Base-by-base conservation (phyloP, 345 rosid genomes). In the Trapa incisa region DNA sequence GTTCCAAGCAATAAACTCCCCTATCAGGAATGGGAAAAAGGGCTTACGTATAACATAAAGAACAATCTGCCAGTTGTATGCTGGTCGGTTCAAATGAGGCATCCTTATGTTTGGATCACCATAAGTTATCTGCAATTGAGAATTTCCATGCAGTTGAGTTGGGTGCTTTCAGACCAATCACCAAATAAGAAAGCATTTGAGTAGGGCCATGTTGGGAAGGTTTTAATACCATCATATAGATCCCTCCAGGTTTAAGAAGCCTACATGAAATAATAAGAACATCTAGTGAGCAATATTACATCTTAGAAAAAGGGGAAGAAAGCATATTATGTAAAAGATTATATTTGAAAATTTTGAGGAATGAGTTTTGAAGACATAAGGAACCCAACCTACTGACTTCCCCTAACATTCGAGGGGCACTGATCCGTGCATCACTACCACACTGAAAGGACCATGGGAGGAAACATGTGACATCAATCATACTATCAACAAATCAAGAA, bases 101-200 rank as follows among this genome's bases (percentile, higher is more conserved):
- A 94, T 89, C 81, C 99, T 87, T 72, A 78, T 97, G 70, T 77
- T 82, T 1, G 97, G 99, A 72, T 89, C 97, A 68, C 99, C 99
- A 38, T 94, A 94, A 0, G 99, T 94, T 79, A 94, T 88, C 99
- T 94, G 83, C 58, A 37, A 50, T 71, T 32, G 13, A 56, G 60
- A 71, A 62, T 29, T 63, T 14, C 38, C 67, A 61, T 37, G 65
- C 37, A 61, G 62, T 54, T 67, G 32, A 4, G 17, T 54, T 67
- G 32, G 3, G 17, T 67, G 41, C 66, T 65, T 17, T 45, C 74
- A 73, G 60, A 39, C 42, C 62, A 61, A 36, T 52, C 61, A 35
- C 33, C 33, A 60, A 68, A 8, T 11, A 68, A 62, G 38, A 12
- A 35, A 12, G 63, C 3, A n/a, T 62, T 16, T 66, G 36, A 65